Evolutionary conservation across 2,329 filamentous ascomycete species (phyloP), one percentile per base, ranked within the genome.

Genomic region (Fusarium kyushuense): DNA sequence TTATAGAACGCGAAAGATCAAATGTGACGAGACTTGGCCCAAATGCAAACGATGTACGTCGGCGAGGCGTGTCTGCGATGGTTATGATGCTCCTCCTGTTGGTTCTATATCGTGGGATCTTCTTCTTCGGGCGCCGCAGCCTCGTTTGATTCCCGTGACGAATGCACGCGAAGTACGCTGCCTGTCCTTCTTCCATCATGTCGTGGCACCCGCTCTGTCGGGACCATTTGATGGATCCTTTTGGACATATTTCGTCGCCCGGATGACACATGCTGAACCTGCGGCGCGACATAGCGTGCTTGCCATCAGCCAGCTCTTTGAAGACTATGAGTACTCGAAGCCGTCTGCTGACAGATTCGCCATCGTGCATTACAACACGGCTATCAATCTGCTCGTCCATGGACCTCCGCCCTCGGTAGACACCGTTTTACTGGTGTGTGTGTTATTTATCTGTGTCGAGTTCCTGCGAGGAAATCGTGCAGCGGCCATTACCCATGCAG

Each of bases 1-100:
- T 9, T 8, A 21, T 38, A 87, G 84, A 75, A 82, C 84, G 27
- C 83, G 86, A 38, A 84, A 84, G 58, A 81, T 88, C 52, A 88
- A 88, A 74, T 88, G 86, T 71, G 86, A 87, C 67, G 86, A 88
- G 74, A 76, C 75, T 6, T 84, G 83, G 63, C 85, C 86, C 2
- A 76, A 73, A 42, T 88, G 86, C 68, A 75, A 79, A 36, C 80
- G 84, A 40, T 88, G 86, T 71, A 81, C 77, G 4, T 83, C 80
- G 19, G 86, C 84, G 4, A 84, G 84, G 5, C 80, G 85, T 21
- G 81, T 81, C 63, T 88, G 86, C 69, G 84, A 87, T 73, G 86
- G 86, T 54, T 88, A 89, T 40, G 64, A 74, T n/a, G 71, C 77
- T n/a, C 70, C 78, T 23, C 72, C 75, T 7, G 59, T 72, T 0